These are phyloP conservation scores for Vigna nakashimae DNA, from an alignment of 306 rosid genomes.

Conservation along the genomic window DNA sequence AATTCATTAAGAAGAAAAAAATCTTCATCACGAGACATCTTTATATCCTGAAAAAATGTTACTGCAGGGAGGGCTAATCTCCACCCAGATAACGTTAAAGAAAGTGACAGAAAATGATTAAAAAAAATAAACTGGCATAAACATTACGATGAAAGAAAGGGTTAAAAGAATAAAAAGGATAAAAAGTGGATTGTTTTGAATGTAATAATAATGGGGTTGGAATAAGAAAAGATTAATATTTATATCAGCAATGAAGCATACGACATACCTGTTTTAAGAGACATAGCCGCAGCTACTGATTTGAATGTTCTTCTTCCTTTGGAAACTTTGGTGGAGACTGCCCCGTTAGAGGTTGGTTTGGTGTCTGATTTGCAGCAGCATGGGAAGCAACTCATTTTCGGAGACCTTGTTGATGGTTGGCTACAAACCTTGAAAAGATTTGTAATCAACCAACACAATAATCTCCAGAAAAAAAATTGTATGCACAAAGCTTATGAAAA, in stretches of 20 bases:
- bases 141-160: neutral
- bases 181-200: neutral
- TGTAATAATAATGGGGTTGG: neutral
- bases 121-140: neutral
- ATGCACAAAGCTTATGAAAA: neutral
- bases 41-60: neutral
- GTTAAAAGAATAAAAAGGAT: neutral
- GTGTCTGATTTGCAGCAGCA: conserved; percentile 52
- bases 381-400: conserved; percentile 50
- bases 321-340: neutral
- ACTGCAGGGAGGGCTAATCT: neutral
- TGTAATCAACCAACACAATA: neutral
- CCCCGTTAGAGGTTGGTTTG: neutral
- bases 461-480: neutral
- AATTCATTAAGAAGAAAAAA: neutral
- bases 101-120: neutral
- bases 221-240: neutral
- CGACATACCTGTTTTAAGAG: conserved; percentile 56
- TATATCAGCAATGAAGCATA: neutral
- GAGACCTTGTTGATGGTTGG: conserved; percentile 1
- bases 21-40: neutral
- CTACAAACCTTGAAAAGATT: conserved; percentile 6
- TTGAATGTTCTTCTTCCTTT: conserved; percentile 48
- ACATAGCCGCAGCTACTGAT: conserved; percentile 51
- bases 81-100: neutral